Conservation (phyloP, 2,329 filamentous ascomycete genomes). For the Xylaria sp. region DNA sequence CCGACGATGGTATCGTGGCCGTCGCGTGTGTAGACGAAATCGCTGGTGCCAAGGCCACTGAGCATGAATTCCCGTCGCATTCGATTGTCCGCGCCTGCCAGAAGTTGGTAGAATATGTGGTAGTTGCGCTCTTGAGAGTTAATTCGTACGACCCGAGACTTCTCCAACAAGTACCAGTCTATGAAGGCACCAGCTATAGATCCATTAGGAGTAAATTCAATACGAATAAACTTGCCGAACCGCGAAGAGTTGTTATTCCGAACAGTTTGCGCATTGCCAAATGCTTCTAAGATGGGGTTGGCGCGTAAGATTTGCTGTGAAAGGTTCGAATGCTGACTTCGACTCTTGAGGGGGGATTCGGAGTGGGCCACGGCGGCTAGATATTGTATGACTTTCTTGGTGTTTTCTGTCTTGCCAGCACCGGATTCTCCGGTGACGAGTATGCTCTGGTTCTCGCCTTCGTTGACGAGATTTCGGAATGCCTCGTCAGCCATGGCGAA, state of each 20-base stretch:
- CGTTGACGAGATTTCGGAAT: conserved; percentile 93
- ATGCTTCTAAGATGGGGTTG: conserved; percentile 96
- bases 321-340: conserved; percentile 75
- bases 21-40: conserved; percentile 90
- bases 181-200: conserved; percentile 96
- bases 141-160: conserved; percentile 92
- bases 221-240: conserved; percentile 98
- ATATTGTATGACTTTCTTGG: conserved; percentile 99
- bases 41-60: conserved; percentile 74
- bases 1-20: conserved; percentile 92
- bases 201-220: conserved; percentile 87
- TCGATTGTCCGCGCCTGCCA: conserved; percentile 77
- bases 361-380: conserved; percentile 90
- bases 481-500: conserved; percentile 98
- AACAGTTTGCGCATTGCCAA: conserved; percentile 97
- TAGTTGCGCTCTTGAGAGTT: conserved; percentile 92
- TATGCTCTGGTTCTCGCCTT: conserved; percentile 96
- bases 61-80: conserved; percentile 81
- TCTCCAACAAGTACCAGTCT: conserved; percentile 97
- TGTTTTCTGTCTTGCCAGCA: conserved; percentile 98
- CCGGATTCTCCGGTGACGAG: conserved; percentile 97
- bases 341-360: conserved; percentile 70
- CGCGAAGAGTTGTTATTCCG: conserved; percentile 98
- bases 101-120: conserved; percentile 94
- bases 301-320: conserved; percentile 96